phyloP scores from a whole-genome alignment of 2,329 filamentous ascomycete genomes.

The Alternaria sp. region DNA sequence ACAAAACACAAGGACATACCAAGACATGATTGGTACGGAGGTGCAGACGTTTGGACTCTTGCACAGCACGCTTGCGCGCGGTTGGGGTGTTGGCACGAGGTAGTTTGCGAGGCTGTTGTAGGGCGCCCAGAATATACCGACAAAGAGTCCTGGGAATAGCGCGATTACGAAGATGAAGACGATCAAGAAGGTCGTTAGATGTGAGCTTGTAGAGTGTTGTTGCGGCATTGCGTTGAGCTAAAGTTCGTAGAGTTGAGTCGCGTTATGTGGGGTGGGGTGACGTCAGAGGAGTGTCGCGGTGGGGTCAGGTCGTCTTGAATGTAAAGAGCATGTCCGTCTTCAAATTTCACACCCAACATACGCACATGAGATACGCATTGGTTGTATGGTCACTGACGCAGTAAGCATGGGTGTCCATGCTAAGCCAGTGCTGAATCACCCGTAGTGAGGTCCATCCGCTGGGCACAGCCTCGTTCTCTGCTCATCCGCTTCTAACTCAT shows the following conservation, averaged over 20 bases:
- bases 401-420: not conserved
- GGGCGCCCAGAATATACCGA: conserved; percentile 48
- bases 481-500: not conserved
- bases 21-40: conserved; percentile 36
- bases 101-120: conserved; percentile 38
- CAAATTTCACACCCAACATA: not conserved
- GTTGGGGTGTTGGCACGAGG: conserved; percentile 27
- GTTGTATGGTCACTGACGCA: not conserved
- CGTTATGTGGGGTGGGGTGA: conserved; percentile 9
- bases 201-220: conserved; percentile 37
- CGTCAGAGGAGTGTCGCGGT: conserved; percentile 1
- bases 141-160: conserved; percentile 58
- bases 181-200: conserved; percentile 54
- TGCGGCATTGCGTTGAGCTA: conserved; percentile 24
- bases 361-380: not conserved
- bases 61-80: conserved; percentile 31
- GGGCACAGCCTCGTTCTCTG: not conserved
- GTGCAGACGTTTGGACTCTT: conserved; percentile 36
- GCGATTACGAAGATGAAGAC: conserved; percentile 57
- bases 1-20: conserved; percentile 21
- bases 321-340: not conserved
- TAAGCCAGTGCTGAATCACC: not conserved
- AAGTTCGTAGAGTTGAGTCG: conserved; percentile 10
- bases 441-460: not conserved
- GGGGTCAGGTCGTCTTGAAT: not conserved